Base-by-base conservation (phyloP, 2,329 filamentous ascomycete genomes). In the Epichloe sp. region DNA sequence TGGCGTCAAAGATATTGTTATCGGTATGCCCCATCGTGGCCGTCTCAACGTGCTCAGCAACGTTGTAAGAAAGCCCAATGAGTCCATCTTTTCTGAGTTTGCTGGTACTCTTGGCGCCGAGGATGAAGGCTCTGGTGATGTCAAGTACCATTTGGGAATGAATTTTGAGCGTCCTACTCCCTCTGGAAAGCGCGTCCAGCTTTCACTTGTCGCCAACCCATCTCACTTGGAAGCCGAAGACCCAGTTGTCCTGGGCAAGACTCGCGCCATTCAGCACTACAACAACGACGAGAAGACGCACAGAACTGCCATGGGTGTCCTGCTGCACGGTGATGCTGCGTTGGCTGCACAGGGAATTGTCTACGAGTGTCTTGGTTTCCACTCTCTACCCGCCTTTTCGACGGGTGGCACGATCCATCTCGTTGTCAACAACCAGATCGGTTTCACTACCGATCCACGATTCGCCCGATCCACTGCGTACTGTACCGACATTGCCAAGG, bases 111-210 rank as follows among this genome's bases (percentile, higher is more conserved):
- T 86, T 21, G 88, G 88, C 65, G 87, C 88, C 51, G 86, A 87
- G 60, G 93, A 97, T 60, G 91, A 98, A 73, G 93, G 93, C 54
- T 97, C 93, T 53, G 93, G 93, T 62, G 93, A 98, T 68, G 93
- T 98, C 71, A 98, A 98, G 73, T 98, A 98, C 75, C 93, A 98
- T 75, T 76, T 98, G 63, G 93, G 93, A 66, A 98, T 98, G 93
- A 98, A 98, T 77, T 98, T 98, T 60, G 93, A 98, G 76, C 88
- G 93, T 56, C 93, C 93, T 50, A 98, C 93, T 10, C 93, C 93
- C 53, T 97, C 91, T 43, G 93, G 93, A 62, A 97, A 97, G 80
- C 93, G 93, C 57, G 93, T 98, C n/a, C 93, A 98, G 75, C 82
- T 98, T 50, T 98, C 93, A 55, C 82, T 98, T 48, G 93, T 98